These are phyloP conservation scores for Botrytis tulipae DNA, from an alignment of 2,329 filamentous ascomycete species.

Conservation along the genomic window DNA sequence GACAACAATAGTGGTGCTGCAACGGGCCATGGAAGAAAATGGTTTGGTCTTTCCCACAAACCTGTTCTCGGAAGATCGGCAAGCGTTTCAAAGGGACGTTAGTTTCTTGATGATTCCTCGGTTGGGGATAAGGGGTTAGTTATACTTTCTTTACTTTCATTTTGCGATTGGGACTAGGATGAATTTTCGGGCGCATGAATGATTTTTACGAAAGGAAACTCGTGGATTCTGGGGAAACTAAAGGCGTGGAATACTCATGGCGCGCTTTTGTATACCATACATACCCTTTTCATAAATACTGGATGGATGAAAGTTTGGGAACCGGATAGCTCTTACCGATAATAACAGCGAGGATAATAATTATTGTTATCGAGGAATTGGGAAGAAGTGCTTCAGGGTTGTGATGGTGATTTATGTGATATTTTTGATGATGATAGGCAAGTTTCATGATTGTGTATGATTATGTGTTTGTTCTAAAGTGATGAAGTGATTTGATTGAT, in stretches of 20 bases:
- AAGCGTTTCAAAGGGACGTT: constrained; percentile 6
- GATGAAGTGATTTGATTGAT: neutral
- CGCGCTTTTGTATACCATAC: constrained; percentile 16
- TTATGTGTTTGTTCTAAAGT: neutral
- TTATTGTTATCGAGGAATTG: neutral
- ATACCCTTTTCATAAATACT: neutral
- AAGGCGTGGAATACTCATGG: neutral
- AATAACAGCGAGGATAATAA: neutral
- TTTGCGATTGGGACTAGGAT: neutral
- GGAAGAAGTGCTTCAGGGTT: neutral
- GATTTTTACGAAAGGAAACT: neutral
- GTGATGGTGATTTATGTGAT: neutral
- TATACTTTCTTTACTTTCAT: neutral
- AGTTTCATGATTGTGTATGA: neutral
- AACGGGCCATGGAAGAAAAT: constrained; percentile 22
- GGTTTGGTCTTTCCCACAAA: constrained; percentile 25
- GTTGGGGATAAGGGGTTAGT: neutral
- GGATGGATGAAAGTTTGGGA: neutral
- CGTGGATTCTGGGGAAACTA: neutral
- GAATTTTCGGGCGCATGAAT: neutral
- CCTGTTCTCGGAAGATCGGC: constrained; percentile 2
- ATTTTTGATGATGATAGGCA: neutral
- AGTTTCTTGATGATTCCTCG: neutral
- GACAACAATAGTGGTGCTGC: neutral
- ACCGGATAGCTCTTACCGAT: neutral